A percentile compares a stretch with the other conserved stretches of the same genome.
These are phyloP conservation scores for Colletotrichum nymphaeae DNA, from an alignment of 2,329 filamentous ascomycete species.

Conservation along the genomic window DNA sequence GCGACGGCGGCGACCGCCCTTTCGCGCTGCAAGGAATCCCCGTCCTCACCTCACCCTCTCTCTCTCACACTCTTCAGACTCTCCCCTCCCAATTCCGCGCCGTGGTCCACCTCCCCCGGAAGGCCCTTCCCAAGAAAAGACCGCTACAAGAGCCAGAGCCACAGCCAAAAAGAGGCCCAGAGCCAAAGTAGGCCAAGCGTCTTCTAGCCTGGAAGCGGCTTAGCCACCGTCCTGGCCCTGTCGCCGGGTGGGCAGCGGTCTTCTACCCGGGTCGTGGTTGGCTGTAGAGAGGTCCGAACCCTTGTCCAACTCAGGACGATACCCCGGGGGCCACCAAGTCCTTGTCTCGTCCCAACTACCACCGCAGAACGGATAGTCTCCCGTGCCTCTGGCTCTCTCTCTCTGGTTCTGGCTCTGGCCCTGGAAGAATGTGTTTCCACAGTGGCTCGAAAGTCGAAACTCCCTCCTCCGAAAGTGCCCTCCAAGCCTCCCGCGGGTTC, in stretches of 20 bases:
- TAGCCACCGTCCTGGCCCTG: slow-evolving; percentile 14
- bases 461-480: neutral
- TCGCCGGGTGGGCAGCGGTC: slow-evolving; percentile 6
- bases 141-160: neutral
- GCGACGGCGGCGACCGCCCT: slow-evolving; percentile 34
- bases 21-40: slow-evolving; percentile 30
- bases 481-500: slow-evolving; percentile 8
- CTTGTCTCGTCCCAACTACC: slow-evolving; percentile 12
- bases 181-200: neutral
- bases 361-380: neutral
- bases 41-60: neutral
- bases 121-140: neutral
- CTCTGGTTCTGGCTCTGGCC: neutral
- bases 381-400: neutral
- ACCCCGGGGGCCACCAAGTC: slow-evolving; percentile 1
- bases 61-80: neutral
- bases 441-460: slow-evolving; percentile 20
- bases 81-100: neutral
- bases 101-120: slow-evolving; percentile 3
- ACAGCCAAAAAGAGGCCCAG: neutral
- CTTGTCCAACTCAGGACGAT: slow-evolving; percentile 5
- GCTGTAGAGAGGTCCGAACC: slow-evolving; percentile 4
- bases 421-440: slow-evolving; percentile 3
- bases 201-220: slow-evolving; percentile 19
- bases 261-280: slow-evolving; percentile 26